Evolutionary conservation across 2,329 filamentous ascomycete genomes (phyloP), one percentile per base, ranked within the genome.

Genomic region (Aspergillus niger): DNA sequence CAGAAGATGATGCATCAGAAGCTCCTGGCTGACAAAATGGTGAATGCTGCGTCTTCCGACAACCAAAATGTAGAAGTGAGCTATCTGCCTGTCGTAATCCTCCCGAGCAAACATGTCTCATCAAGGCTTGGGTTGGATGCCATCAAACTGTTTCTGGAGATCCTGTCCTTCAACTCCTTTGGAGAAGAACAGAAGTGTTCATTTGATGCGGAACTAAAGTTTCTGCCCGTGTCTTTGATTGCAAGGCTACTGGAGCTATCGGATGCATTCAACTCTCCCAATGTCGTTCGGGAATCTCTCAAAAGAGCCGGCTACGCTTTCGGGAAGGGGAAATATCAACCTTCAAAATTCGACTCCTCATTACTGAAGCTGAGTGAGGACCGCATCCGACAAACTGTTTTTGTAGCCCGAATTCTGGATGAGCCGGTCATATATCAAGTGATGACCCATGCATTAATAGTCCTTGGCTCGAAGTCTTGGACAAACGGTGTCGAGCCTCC

Each of bases 401-500:
- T 75, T 26, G 70, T 79, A 54, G 74, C 77, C 1, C 63, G 66
- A 11, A 71, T 73, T 49, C 61, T 79, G 8, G 57, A 71, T 22
- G 65, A 76, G 8, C 49, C 66, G 5, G 58, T 58, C 24, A 64
- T 76, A 7, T 64, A 71, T 15, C 66, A 70, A 58, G 62, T 70
- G 22, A 61, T 74, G 57, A 72, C 77, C 20, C 76, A 77, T 65
- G 64, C 68, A 5, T 59, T 80, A 52, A 63, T 79, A 5, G 36
- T 79, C 15, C 36, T 65, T 22, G 78, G 78, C 5, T 79, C 78
- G 6, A 73, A 57, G 39, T 70, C 60, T 41, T 79, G 77, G 78
- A 36, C 51, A 8, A 66, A 74, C 48, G 72, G 70, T n/a, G 58
- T 69, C 17, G 69, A 73, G 28, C 47, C 43, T 36, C 67, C 70